These are phyloP conservation scores for Neonectria sp. DNA, from an alignment of 2,329 filamentous ascomycete species.

Conservation along the genomic window DNA sequence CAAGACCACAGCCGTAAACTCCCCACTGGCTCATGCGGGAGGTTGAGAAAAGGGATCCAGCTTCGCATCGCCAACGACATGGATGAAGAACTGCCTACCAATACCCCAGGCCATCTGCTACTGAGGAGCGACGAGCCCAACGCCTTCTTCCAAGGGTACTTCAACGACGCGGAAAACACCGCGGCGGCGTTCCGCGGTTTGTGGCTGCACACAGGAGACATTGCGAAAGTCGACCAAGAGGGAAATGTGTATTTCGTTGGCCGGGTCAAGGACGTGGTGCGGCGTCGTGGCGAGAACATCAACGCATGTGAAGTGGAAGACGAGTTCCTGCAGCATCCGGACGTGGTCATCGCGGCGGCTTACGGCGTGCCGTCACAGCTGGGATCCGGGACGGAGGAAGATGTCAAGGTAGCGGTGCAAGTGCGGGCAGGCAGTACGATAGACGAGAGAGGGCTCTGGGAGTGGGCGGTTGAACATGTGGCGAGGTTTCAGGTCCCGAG, in stretches of 20 bases:
- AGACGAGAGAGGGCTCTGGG: slow-evolving; percentile 11
- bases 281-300: slow-evolving; percentile 24
- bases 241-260: slow-evolving; percentile 18
- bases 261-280: slow-evolving; percentile 19
- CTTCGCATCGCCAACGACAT: slow-evolving; percentile 23
- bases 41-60: slow-evolving; percentile 10
- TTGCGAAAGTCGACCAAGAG: slow-evolving; percentile 16
- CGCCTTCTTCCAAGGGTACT: slow-evolving; percentile 20
- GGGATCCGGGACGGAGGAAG: slow-evolving; percentile 14
- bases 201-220: slow-evolving; percentile 19
- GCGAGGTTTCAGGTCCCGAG: slow-evolving; percentile 18
- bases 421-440: slow-evolving; percentile 7
- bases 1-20: neutral
- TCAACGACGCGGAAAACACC: slow-evolving; percentile 9
- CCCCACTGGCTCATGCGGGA: slow-evolving; percentile 12
- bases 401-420: slow-evolving; percentile 17
- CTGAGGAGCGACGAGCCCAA: slow-evolving; percentile 17
- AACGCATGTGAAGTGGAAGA: slow-evolving; percentile 26
- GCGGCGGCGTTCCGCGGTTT: neutral
- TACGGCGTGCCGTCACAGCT: slow-evolving; percentile 4
- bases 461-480: slow-evolving; percentile 14
- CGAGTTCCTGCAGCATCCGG: slow-evolving; percentile 27
- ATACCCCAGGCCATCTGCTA: slow-evolving; percentile 13
- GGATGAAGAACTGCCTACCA: slow-evolving; percentile 15
- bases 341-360: slow-evolving; percentile 22